phyloP scores from a whole-genome alignment of 2,329 filamentous ascomycete genomes.

The Madurella mycetomatis region DNA sequence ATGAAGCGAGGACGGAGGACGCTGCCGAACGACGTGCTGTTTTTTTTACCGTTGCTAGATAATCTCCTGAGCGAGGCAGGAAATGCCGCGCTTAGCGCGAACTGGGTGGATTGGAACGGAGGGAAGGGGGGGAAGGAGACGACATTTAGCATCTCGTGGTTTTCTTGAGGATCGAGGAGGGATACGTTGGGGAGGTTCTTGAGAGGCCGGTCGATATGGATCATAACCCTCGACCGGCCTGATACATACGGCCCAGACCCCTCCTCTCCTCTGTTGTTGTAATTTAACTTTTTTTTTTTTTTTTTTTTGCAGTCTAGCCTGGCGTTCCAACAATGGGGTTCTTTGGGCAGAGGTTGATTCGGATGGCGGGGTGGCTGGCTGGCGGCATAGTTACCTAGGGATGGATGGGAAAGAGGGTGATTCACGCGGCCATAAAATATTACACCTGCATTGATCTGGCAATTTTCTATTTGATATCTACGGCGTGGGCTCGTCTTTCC shows the following conservation, averaged over 20 bases:
- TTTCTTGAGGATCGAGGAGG: neutral
- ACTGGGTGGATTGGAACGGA: neutral
- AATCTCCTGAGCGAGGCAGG: no score
- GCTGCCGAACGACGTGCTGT: neutral
- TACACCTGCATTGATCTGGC: no score
- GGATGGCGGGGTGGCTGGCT: neutral
- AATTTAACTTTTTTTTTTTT: neutral
- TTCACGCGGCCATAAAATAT: no score
- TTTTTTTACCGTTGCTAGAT: neutral
- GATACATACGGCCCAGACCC: neutral
- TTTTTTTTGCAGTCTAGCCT: constrained; percentile 13
- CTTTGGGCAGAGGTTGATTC: neutral
- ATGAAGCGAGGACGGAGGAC: constrained; percentile 2
- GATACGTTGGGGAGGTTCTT: neutral
- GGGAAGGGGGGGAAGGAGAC: neutral
- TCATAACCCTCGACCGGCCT: neutral
- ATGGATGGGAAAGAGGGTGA: neutral
- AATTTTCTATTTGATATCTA: no score
- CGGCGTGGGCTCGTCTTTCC: no score
- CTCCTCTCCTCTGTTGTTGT: neutral
- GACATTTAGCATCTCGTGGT: neutral
- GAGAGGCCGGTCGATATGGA: neutral
- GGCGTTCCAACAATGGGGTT: constrained; percentile 19
- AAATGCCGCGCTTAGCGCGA: no score
- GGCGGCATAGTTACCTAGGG: neutral